Evolutionary conservation across 352 stramenopile genomes (phyloP).

Genomic region (Globisporangium solare): DNA sequence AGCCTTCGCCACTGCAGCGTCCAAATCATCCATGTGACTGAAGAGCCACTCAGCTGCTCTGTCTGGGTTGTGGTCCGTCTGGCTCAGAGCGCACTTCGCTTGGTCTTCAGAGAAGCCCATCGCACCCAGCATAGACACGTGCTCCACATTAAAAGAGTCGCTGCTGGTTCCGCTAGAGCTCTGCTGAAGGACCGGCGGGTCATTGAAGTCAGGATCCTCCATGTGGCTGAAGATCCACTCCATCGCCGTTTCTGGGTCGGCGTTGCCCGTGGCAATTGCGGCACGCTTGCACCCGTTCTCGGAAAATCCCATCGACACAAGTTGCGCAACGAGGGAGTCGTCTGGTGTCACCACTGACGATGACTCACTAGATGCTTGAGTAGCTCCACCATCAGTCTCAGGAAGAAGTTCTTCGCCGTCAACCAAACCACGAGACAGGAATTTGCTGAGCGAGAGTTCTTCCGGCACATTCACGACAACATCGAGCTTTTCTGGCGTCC

Average conservation of each 20-base stretch:
- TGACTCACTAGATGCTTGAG: constrained; percentile 1
- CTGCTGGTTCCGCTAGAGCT: constrained; percentile 10
- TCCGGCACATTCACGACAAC: constrained; percentile 95
- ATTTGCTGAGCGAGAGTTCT: constrained; percentile 70
- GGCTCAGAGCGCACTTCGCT: constrained; percentile 89
- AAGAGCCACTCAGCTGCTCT: constrained; percentile 98
- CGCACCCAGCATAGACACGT: constrained; percentile 55
- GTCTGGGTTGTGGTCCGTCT: constrained; percentile 90
- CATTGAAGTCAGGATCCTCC: constrained; percentile 97
- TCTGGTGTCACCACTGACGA: constrained; percentile 64
- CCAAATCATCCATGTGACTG: constrained; percentile 95
- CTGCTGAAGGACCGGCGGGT: constrained; percentile 55
- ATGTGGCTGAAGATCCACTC: constrained; percentile 99
- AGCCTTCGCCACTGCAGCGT: constrained; percentile 81
- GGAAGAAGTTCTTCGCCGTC: constrained; percentile 87
- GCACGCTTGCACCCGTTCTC: constrained; percentile 97
- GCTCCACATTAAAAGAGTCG: constrained; percentile 78
- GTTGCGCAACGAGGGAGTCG: constrained; percentile 88
- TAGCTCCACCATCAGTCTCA: constrained; percentile 29
- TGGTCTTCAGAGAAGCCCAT: constrained; percentile 91
- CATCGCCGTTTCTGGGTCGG: constrained; percentile 92
- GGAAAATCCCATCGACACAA: constrained; percentile 98
- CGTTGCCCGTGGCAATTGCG: constrained; percentile 89
- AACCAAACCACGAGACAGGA: constrained; percentile 84
- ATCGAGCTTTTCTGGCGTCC: constrained; percentile 97